Evolutionary conservation across 164 flowering plant species (phyloP), one percentile per base, ranked within the genome.

Genomic region (Aristolochia californica): DNA sequence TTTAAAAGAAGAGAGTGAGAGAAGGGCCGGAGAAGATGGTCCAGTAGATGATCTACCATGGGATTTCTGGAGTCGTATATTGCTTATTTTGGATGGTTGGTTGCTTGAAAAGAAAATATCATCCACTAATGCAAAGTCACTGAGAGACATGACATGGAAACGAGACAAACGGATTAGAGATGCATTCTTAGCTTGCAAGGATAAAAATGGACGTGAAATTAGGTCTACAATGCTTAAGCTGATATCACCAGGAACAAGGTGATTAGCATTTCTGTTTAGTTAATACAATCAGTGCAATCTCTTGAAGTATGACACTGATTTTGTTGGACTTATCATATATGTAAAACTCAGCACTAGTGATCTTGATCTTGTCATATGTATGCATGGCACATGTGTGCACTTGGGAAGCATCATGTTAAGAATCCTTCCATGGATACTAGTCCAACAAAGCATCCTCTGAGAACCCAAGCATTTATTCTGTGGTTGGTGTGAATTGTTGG

Each of bases 21-120:
- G 65, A 69, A 80, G 69, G 65, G 77, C 77, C 45, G 40, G 40
- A 12, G 40, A 61, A 20, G 81, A 83, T 63, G 80, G 70, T 67
- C 85, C 87, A 49, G 85, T 79, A 12, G 66, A 76, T 68, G 88
- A 88, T 66, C 75, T 85, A 88, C 98, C 98, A 38, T 74, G 81
- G 85, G 91, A 83, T 54, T 93, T 87, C 70, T 93, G 97, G 98
- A 88, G 95, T 69, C 83, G 70, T 44, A 66, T 93, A 65, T 72
- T 89, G 71, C 87, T 93, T 50, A 64, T 75, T 45, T 56, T 87
- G 53, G 97, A 88, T 81, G 95, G 93, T 25, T 88, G 97, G 95
- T 70, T 78, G 61, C 76, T 93, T 71, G 98, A 87, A 75, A 83
- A 85, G 71, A 93, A 93, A 73, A 72, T 88, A 60, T 72, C 84